Evolutionary conservation across 2,329 filamentous ascomycete species (phyloP), one percentile per base, ranked within the genome.

Genomic region (Xylariales sp.): DNA sequence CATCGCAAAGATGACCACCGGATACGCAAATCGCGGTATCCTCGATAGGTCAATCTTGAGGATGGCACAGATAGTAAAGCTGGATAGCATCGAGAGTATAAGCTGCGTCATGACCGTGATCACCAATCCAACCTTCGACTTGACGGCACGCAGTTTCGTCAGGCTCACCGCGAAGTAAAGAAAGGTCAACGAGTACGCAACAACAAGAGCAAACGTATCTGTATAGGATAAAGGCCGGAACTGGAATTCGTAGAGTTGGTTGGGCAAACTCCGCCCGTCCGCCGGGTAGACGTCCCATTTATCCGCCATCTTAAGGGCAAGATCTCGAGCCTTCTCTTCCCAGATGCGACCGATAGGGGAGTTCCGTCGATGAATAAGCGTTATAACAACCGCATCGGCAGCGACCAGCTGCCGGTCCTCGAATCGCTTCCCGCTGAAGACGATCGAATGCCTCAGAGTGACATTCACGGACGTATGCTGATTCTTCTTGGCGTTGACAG

Each of bases 391-490:
- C 3, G 86, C 83, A 62, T 91, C 86, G 2, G 83, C 85, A 5
- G 84, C 84, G 17, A 81, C 66, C 3, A 91, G 69, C 37, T 69
- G 74, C 10, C 78, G 74, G 40, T 85, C 77, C 40, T 81, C 74
- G 47, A 88, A 90, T 4, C 74, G 71, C 54, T 90, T 89, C n/a
- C 86, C 86, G 41, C 85, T 87, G 49, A 91, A 88, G 14, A 90
- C 85, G 37, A 86, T 87, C 3, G 84, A 86, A 51, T 87, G 85
- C 8, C 85, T 76, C 19, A 91, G 63, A 1, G 84, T 88, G 29
- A 88, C 69, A 54, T 89, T 88, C 50, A 86, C 76, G 2, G 76
- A 77, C 0, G 85, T 85, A 2, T 75, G 73, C 43, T 75, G 74
- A 1, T 66, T 71, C 38, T 78, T 78, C 44, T 66, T 74, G 37